These are phyloP conservation scores for Podaxis sp. DNA, from an alignment of 768 basidiomycete species.

Conservation along the genomic window DNA sequence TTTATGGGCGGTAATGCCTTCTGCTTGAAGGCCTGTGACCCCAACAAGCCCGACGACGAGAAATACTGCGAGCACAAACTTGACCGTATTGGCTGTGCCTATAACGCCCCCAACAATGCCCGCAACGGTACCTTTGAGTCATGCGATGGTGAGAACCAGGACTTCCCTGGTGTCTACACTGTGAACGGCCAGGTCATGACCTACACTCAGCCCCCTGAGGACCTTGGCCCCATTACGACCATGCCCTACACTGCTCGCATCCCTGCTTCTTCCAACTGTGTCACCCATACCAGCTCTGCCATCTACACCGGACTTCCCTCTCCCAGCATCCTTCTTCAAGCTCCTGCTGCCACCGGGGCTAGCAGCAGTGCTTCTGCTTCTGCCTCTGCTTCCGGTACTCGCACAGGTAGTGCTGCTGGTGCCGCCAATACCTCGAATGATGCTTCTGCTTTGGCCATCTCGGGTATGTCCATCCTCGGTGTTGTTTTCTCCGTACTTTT, in stretches of 20 bases:
- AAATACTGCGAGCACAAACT: constrained; percentile 67
- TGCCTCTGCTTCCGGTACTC: background rate
- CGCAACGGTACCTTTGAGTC: constrained; percentile 54
- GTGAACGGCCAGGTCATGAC: constrained; percentile 35
- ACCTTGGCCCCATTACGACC: constrained; percentile 36
- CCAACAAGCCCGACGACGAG: constrained; percentile 39
- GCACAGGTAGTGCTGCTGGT: constrained; percentile 16
- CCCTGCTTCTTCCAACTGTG: constrained; percentile 39
- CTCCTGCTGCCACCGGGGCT: background rate
- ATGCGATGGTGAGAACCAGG: constrained; percentile 63
- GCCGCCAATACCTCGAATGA: constrained; percentile 13
- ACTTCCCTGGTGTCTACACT: constrained; percentile 53
- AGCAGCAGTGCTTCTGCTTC: background rate
- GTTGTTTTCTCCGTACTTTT: constrained; percentile 24
- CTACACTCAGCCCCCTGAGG: constrained; percentile 44
- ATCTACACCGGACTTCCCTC: constrained; percentile 26
- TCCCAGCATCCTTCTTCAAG: background rate
- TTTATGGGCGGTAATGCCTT: constrained; percentile 17
- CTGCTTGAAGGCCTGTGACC: constrained; percentile 21
- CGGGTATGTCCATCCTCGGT: constrained; percentile 18
- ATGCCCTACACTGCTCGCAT: constrained; percentile 41
- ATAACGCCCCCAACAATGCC: constrained; percentile 68
- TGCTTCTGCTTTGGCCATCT: constrained; percentile 17
- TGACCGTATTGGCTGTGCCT: constrained; percentile 71
- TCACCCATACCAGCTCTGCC: constrained; percentile 23